Evolutionary conservation across 2,329 filamentous ascomycete genomes (phyloP).

Genomic region (Trichoderma pleuroti): DNA sequence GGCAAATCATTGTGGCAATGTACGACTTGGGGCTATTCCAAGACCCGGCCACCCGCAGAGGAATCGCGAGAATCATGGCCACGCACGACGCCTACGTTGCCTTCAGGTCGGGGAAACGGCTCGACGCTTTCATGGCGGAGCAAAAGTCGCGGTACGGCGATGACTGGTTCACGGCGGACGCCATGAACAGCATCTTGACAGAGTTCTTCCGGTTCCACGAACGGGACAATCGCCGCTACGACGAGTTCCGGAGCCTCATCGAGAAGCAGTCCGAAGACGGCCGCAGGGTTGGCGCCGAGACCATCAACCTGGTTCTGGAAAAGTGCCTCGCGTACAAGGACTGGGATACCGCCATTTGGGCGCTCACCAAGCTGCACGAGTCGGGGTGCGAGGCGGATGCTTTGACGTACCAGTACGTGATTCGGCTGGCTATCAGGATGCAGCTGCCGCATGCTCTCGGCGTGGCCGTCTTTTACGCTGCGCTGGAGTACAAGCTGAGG

Average conservation of each 20-base stretch:
- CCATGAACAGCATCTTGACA: conserved; percentile 39
- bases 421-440: conserved; percentile 34
- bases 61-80: conserved; percentile 43
- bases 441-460: conserved; percentile 32
- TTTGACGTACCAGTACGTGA: conserved; percentile 38
- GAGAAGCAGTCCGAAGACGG: conserved; percentile 26
- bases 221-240: conserved; percentile 22
- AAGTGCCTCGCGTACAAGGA: conserved; percentile 28
- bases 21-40: conserved; percentile 42
- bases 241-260: conserved; percentile 31
- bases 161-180: conserved; percentile 41
- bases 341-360: conserved; percentile 34
- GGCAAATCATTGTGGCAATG: conserved; percentile 47
- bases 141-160: conserved; percentile 44
- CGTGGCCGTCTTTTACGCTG: conserved; percentile 33
- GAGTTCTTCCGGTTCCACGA: conserved; percentile 42
- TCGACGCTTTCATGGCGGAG: conserved; percentile 38
- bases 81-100: conserved; percentile 42
- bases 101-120: conserved; percentile 33
- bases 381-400: conserved; percentile 27
- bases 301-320: conserved; percentile 40
- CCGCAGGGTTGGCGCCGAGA: conserved; percentile 28
- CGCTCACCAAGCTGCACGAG: conserved; percentile 27
- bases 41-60: conserved; percentile 34
- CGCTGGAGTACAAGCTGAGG: conserved; percentile 31